Base-by-base conservation (phyloP, 495 filamentous ascomycete genomes). In the Penicillium chermesinum region DNA sequence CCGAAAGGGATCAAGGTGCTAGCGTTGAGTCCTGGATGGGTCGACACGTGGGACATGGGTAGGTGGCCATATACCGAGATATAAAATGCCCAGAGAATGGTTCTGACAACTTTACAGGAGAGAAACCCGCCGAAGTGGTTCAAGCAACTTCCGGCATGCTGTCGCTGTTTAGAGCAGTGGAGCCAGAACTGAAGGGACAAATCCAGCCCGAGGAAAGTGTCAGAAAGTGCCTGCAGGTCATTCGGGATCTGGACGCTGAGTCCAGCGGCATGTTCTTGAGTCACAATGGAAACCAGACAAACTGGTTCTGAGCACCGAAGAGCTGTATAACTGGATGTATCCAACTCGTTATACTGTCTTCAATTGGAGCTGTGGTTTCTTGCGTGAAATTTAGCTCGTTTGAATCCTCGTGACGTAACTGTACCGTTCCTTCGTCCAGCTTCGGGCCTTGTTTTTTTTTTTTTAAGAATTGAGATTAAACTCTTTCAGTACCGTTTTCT, bases 21-120 rank as follows among this genome's bases (percentile, higher is more conserved):
- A 33, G 56, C 56, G 12, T 33, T 71, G 21, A 64, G 64, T 47
- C 63, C 68, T 16, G 62, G 68, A 38, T 50, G 64, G 50, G 61
- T 70, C 6, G 38, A 62, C 41, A 66, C 61, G 7, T 54, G 39
- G 34, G 57, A 57, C n/a, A n/a, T n/a, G 25, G 59, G 50, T 61
- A 54, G 55, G 58, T 55, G 12, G 27, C 18, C 20, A 44, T 46
- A 35, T 25, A 4, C 25, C 14, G 34, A 10, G 15, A 25, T 13
- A 20, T 27, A 14, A 19, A 19, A 32, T 4, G n/a, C 9, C 14
- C 14, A 20, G n/a, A n/a, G 25, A 30, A 30, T 30, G 25, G 36
- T 40, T 30, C 46, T 55, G 9, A 52, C 48, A 41, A 44, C 20
- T 15, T 33, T n/a, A 19, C 14, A 61, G 50, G 58, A 48, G 41